Percentiles rank a stretch among this genome's conserved stretches.
phyloP scores from a whole-genome alignment of 768 basidiomycete genomes.

The Calocera viscosa region DNA sequence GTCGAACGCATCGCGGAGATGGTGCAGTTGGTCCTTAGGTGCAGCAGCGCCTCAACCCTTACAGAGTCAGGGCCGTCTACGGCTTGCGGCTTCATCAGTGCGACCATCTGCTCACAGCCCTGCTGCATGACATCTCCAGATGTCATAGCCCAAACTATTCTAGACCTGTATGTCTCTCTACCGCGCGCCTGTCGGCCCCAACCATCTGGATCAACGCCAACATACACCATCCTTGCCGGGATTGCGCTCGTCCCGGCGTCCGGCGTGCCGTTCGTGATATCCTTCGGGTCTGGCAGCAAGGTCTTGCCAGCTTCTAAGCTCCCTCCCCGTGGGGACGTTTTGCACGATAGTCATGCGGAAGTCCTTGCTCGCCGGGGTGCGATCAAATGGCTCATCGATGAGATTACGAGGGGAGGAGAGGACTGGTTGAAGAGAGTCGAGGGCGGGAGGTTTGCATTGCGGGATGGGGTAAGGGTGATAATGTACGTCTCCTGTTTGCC shows the following conservation, averaged over 20 bases:
- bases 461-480: slow-evolving; percentile 37
- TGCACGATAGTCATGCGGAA: slow-evolving; percentile 90
- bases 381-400: slow-evolving; percentile 65
- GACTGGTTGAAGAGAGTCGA: slow-evolving; percentile 35
- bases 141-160: neutral
- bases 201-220: slow-evolving; percentile 9
- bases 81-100: no score
- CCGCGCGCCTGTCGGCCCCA: neutral
- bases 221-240: slow-evolving; percentile 30
- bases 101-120: neutral
- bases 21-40: no score
- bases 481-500: slow-evolving; percentile 71
- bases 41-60: no score
- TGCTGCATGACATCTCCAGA: neutral
- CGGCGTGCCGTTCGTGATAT: slow-evolving; percentile 29
- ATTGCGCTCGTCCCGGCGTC: slow-evolving; percentile 20
- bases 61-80: no score
- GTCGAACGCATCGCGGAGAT: no score
- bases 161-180: neutral
- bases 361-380: slow-evolving; percentile 74
- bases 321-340: slow-evolving; percentile 55
- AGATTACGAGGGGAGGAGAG: slow-evolving; percentile 31
- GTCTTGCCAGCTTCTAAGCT: slow-evolving; percentile 56
- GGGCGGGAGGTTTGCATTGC: slow-evolving; percentile 37
- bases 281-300: slow-evolving; percentile 73